Evolutionary conservation across 345 rosid species (phyloP).

Genomic region (Corchorus olitorius): DNA sequence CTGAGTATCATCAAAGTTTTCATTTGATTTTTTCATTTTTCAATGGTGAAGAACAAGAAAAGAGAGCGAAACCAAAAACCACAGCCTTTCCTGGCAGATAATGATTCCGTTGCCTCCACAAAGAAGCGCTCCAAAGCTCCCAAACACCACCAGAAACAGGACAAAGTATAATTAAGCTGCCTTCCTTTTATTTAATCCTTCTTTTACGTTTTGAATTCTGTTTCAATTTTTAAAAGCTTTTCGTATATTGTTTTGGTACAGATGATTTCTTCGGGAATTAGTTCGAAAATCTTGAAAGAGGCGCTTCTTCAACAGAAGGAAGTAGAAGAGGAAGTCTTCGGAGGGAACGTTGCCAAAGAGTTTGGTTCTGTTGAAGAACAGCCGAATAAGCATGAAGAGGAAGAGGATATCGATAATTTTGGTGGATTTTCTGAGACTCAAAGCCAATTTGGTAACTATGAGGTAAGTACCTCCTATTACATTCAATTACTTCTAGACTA

Average conservation of each 20-base stretch:
- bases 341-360: conserved; percentile 30
- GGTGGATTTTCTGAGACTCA: conserved; percentile 62
- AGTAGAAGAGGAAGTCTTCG: conserved; percentile 62
- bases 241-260: conserved; percentile 14
- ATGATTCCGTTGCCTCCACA: conserved; percentile 47
- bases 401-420: conserved; percentile 64
- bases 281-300: conserved; percentile 81
- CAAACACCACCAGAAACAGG: conserved; percentile 64
- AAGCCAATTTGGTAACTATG: conserved; percentile 54
- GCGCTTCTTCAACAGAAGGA: conserved; percentile 88
- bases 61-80: conserved; percentile 67
- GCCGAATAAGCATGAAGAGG: conserved; percentile 35
- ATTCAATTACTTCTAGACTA: not conserved
- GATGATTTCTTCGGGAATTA: conserved; percentile 71
- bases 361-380: conserved; percentile 46
- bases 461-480: conserved; percentile 35
- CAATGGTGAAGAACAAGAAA: conserved; percentile 47
- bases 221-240: not conserved
- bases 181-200: not conserved
- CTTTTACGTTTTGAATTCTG: not conserved
- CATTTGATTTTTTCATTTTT: not conserved
- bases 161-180: conserved; percentile 38
- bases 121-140: conserved; percentile 66
- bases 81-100: conserved; percentile 58
- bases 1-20: not conserved